Evolutionary conservation across 768 basidiomycete species (phyloP).

Genomic region (Phlebiopsis gigantea): DNA sequence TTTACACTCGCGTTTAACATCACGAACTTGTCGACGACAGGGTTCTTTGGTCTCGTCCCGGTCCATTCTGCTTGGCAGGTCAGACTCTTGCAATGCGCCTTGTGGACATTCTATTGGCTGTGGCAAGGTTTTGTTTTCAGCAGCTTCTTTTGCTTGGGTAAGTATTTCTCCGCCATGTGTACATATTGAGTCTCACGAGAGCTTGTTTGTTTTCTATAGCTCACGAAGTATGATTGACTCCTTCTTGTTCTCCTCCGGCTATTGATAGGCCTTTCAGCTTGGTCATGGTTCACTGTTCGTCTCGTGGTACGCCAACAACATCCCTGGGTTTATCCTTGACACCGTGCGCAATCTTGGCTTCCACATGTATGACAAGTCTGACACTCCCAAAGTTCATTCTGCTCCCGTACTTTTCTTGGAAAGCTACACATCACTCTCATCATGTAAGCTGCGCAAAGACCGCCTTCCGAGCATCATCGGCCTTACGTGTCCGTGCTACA

Average conservation of each 20-base stretch:
- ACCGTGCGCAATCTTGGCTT: conserved; percentile 16
- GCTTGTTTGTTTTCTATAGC: background rate
- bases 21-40: conserved; percentile 31
- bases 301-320: conserved; percentile 22
- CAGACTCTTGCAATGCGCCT: conserved; percentile 23
- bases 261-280: conserved; percentile 14
- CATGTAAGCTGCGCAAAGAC: conserved; percentile 18
- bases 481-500: conserved; percentile 8
- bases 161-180: conserved; percentile 9
- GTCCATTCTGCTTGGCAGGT: conserved; percentile 29
- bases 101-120: conserved; percentile 49
- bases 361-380: background rate
- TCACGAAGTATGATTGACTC: conserved; percentile 13
- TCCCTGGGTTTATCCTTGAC: conserved; percentile 25
- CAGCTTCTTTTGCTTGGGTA: conserved; percentile 50
- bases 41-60: conserved; percentile 33
- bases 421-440: conserved; percentile 25
- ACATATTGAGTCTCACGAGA: background rate
- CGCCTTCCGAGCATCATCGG: background rate
- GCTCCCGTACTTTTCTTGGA: conserved; percentile 28
- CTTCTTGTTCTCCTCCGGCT: too few relatives aligned
- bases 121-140: conserved; percentile 46
- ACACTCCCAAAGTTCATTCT: conserved; percentile 21
- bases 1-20: conserved; percentile 42
- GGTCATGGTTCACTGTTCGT: conserved; percentile 25